phyloP scores from a whole-genome alignment of 345 rosid species.

The Murraya koenigii region DNA sequence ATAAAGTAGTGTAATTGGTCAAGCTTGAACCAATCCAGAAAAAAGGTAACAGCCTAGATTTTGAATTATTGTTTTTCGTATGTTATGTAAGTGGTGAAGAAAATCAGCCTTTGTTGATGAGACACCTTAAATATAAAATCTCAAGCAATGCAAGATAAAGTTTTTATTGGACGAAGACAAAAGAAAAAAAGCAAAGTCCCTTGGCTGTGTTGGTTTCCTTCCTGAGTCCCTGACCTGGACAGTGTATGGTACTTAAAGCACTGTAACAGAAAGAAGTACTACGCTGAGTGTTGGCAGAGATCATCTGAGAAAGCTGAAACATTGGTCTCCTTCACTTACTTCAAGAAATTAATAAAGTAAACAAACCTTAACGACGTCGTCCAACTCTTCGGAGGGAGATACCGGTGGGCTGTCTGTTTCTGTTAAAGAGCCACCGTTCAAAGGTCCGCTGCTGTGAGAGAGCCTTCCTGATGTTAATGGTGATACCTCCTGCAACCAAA shows the following conservation, averaged over 20 bases:
- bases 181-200: slow-evolving; percentile 6
- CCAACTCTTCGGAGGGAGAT: slow-evolving; percentile 85
- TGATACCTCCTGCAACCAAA: slow-evolving; percentile 69
- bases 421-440: slow-evolving; percentile 52
- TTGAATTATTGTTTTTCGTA: neutral
- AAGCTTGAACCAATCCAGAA: neutral
- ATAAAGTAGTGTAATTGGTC: neutral
- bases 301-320: slow-evolving; percentile 16
- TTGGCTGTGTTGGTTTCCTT: too few relatives aligned
- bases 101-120: slow-evolving; percentile 16
- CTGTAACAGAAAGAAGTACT: slow-evolving; percentile 2
- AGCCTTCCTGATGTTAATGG: slow-evolving; percentile 93
- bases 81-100: neutral
- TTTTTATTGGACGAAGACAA: slow-evolving; percentile 36
- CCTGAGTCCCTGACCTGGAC: slow-evolving; percentile 4
- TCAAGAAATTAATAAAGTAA: neutral
- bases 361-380: slow-evolving; percentile 83
- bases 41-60: neutral
- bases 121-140: slow-evolving; percentile 24
- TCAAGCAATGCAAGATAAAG: slow-evolving; percentile 13
- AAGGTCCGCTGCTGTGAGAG: slow-evolving; percentile 92
- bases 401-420: slow-evolving; percentile 78
- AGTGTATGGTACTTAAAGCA: neutral
- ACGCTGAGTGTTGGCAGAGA: slow-evolving; percentile 1
- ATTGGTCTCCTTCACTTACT: slow-evolving; percentile 10